Percentiles rank a stretch among this genome's conserved stretches.
Conservation (phyloP, 225 moss, liverwort and hornwort species). For the Lunularia cruciata region DNA sequence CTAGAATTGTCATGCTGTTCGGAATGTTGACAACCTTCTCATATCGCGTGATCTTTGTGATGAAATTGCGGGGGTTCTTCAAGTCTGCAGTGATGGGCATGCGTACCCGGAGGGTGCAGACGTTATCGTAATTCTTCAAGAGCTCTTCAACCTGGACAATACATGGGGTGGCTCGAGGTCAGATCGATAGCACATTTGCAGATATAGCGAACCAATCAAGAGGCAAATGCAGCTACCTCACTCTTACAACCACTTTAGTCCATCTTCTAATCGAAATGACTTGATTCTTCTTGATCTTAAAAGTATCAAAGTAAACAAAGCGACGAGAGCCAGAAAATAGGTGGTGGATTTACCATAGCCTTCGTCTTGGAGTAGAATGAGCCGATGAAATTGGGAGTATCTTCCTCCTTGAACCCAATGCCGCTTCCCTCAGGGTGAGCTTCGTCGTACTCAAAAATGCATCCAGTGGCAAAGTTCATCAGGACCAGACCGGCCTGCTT, state of each 20-base stretch:
- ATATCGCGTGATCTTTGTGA: slow-evolving; percentile 69
- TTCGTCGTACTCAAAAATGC: slow-evolving; percentile 73
- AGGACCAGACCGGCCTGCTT: slow-evolving; percentile 52
- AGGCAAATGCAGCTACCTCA: too few species aligned
- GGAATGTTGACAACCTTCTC: slow-evolving; percentile 74
- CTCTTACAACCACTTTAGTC: too few species aligned
- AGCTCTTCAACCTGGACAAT: slow-evolving; percentile 64
- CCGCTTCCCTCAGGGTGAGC: slow-evolving; percentile 57
- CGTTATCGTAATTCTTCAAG: slow-evolving; percentile 63
- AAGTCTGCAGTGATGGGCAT: slow-evolving; percentile 71
- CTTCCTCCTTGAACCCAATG: slow-evolving; percentile 67
- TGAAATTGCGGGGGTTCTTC: slow-evolving; percentile 63
- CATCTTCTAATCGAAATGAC: too few species aligned
- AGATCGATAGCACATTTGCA: too few species aligned
- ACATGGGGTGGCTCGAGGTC: background rate
- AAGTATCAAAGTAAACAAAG: too few species aligned
- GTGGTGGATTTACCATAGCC: slow-evolving; percentile 72
- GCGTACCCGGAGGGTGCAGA: slow-evolving; percentile 66
- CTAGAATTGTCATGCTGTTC: slow-evolving; percentile 69
- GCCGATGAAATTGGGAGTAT: slow-evolving; percentile 56
- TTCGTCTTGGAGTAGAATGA: slow-evolving; percentile 77
- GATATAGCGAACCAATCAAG: too few species aligned
- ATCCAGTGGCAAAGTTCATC: slow-evolving; percentile 68
- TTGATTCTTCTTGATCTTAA: too few species aligned
- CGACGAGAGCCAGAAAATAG: background rate